Evolutionary conservation across 2,329 filamentous ascomycete species (phyloP), one percentile per base, ranked within the genome.

Genomic region (Ustulina deusta): DNA sequence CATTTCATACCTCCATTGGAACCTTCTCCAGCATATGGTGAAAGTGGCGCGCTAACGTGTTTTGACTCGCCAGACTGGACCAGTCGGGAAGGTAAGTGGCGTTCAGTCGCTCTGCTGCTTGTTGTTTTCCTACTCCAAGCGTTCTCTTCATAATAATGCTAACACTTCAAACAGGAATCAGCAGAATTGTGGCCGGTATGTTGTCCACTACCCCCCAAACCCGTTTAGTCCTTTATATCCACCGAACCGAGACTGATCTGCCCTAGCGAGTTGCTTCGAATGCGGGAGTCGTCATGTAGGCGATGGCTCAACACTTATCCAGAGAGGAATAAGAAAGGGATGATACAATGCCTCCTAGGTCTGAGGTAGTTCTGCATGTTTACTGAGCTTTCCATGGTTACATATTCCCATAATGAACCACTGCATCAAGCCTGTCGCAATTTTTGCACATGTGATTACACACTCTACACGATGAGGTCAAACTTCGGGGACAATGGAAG

Each of bases 101-200:
- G 17, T 40, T 17, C 20, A 48, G 20, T 48, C 20, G n/a, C n/a
- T 46, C 20, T 10, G 17, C n/a, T 20, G n/a, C 42, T 22, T 20
- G n/a, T 46, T 46, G 11, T 38, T 38, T 48, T 25, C 42, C 44
- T 48, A 25, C 44, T 48, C 15, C 10, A 25, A 48, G 13, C 44
- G 9, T 48, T 11, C 20, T 22, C 44, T 48, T 48, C 20, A 25
- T 5, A 48, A 48, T 22, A 25, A 48, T 48, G 13, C 44, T 48
- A 48, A 48, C 10, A 5, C 10, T 13, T 11, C 10, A 25, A 11
- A 48, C 9, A 48, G 51, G 51, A 55, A 25, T 38, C 51, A 38
- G 51, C 51, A 36, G 51, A 55, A 27, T 17, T 55, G 32, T 55
- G 51, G 51, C 51, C 51, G 32, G 51, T 55, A 55, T 15, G 51